These are phyloP conservation scores for Aspergillus saccharolyticus DNA, from an alignment of 495 filamentous ascomycete species.

Conservation along the genomic window DNA sequence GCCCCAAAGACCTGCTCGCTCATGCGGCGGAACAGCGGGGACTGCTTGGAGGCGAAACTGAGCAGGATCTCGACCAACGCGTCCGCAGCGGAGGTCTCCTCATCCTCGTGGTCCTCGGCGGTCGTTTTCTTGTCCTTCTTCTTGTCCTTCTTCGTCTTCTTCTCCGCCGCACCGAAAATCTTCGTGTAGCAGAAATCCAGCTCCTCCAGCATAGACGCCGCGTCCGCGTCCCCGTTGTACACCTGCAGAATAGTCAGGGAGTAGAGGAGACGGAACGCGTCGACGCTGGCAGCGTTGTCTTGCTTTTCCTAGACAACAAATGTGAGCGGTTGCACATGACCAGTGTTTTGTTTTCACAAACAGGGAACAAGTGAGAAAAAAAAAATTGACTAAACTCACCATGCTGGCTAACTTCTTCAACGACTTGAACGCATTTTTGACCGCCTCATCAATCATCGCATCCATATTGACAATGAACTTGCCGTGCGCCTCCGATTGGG, in stretches of 20 bases:
- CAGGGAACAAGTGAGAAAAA: too few relatives aligned
- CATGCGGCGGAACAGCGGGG: conserved; percentile 76
- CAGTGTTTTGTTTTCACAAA: neutral
- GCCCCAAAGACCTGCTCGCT: conserved; percentile 80
- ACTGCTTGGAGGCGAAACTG: conserved; percentile 80
- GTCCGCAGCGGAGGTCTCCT: conserved; percentile 59
- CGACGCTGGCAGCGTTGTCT: conserved; percentile 29
- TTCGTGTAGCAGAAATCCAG: conserved; percentile 66
- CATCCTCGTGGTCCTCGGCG: conserved; percentile 23
- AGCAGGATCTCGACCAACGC: conserved; percentile 83
- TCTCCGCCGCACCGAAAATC: conserved; percentile 42
- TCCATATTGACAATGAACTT: conserved; percentile 58
- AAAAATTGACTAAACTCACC: too few relatives aligned
- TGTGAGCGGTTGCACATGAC: conserved; percentile 4
- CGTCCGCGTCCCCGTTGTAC: conserved; percentile 84
- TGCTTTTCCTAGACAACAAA: conserved; percentile 30
- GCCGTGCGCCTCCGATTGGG: conserved; percentile 36
- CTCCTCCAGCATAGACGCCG: conserved; percentile 69
- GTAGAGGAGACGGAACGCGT: conserved; percentile 75
- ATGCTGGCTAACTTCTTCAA: conserved; percentile 65
- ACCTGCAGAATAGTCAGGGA: conserved; percentile 81
- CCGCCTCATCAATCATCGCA: conserved; percentile 52
- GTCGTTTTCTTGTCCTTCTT: neutral
- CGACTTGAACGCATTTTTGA: conserved; percentile 58
- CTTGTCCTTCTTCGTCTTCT: conserved; percentile 36